phyloP scores from a whole-genome alignment of 148 eudicot species.

The Vaccinium vitisidaea region DNA sequence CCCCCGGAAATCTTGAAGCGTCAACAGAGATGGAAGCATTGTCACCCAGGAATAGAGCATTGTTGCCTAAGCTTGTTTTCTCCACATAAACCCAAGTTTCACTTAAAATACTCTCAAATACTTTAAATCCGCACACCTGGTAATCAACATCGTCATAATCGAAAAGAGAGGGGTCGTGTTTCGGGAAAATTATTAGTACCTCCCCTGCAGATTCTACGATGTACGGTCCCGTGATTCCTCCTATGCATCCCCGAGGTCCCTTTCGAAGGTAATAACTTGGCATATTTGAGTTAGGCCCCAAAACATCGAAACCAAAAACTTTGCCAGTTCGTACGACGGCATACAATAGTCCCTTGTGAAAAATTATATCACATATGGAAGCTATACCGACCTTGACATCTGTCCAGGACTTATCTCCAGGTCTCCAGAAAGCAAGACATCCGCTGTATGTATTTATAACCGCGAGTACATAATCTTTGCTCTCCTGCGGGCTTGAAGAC shows the following conservation, averaged over 20 bases:
- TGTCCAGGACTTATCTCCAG: background rate
- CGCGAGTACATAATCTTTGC: background rate
- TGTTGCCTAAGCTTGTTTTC: background rate
- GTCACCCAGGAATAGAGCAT: background rate
- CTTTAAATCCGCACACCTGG: background rate
- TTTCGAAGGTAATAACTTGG: too few species aligned
- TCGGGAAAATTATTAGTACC: background rate
- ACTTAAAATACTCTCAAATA: background rate
- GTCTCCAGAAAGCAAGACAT: background rate
- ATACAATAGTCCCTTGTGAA: background rate
- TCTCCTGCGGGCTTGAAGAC: background rate
- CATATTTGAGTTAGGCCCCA: background rate
- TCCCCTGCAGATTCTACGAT: background rate
- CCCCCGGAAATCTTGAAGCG: background rate
- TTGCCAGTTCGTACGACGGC: rapidly evolving
- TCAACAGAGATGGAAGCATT: background rate
- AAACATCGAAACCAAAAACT: background rate
- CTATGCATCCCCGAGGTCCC: background rate
- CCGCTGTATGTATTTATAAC: background rate
- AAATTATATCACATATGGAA: background rate
- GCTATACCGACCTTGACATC: rapidly evolving
- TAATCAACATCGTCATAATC: background rate
- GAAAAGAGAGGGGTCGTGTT: background rate
- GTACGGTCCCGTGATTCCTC: background rate
- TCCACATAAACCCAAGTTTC: background rate